Evolutionary conservation across 2,329 filamentous ascomycete species (phyloP).

Genomic region (Verticillium albo-atrum): DNA sequence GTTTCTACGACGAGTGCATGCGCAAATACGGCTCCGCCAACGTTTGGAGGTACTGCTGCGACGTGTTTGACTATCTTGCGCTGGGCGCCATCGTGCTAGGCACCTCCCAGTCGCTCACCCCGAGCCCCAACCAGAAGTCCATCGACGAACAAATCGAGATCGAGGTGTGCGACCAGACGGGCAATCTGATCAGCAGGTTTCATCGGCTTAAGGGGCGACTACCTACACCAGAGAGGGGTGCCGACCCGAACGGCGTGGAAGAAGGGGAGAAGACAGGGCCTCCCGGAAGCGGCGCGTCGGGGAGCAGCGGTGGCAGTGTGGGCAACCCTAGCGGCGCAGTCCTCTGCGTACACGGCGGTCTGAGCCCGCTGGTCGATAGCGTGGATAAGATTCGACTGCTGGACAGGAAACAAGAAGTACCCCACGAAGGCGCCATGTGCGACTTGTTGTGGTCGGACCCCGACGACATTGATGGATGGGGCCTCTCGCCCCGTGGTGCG

Average conservation of each 20-base stretch:
- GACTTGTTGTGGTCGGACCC: constrained; percentile 97
- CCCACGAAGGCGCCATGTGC: constrained; percentile 98
- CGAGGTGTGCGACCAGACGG: constrained; percentile 83
- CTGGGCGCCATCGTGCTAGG: constrained; percentile 89
- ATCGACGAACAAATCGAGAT: constrained; percentile 78
- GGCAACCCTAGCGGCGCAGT: constrained; percentile 76
- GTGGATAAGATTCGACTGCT: constrained; percentile 94
- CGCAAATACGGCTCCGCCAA: constrained; percentile 96
- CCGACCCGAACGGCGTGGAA: constrained; percentile 20
- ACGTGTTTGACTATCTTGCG: constrained; percentile 95
- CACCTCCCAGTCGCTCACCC: constrained; percentile 61
- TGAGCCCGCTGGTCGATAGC: constrained; percentile 86
- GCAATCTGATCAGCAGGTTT: constrained; percentile 72
- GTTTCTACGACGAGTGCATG: constrained; percentile 96
- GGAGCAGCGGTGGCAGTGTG: constrained; percentile 57
- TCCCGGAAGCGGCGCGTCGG: constrained; percentile 75
- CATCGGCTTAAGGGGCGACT: constrained; percentile 39
- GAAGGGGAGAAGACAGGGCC: constrained; percentile 54
- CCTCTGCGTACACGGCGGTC: constrained; percentile 90
- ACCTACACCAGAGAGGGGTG: constrained; percentile 7
- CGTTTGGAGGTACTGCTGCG: constrained; percentile 95
- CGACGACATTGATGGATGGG: constrained; percentile 97
- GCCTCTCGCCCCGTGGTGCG: constrained; percentile 85
- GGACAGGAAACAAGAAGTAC: constrained; percentile 96
- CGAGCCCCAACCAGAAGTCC: constrained; percentile 40